Percentiles rank a stretch among this genome's conserved stretches.
These are phyloP conservation scores for Penicillium salamii DNA, from an alignment of 495 filamentous ascomycete genomes.

Conservation along the genomic window DNA sequence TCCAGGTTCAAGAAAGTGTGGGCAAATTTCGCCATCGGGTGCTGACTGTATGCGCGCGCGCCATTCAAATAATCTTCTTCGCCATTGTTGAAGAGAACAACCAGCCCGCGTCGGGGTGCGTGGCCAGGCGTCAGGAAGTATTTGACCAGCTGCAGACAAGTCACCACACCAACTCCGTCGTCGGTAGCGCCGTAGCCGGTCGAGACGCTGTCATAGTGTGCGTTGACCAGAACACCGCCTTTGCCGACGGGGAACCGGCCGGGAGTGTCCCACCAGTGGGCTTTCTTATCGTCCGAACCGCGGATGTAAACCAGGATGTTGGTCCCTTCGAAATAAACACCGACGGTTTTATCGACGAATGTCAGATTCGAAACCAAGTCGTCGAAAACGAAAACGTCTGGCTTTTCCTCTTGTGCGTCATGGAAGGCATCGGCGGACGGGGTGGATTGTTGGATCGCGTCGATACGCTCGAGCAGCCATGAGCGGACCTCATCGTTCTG, in stretches of 20 bases:
- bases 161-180: slow-evolving; percentile 85
- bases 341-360: slow-evolving; percentile 34
- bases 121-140: slow-evolving; percentile 80
- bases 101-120: slow-evolving; percentile 73
- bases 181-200: slow-evolving; percentile 92
- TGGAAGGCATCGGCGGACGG: slow-evolving; percentile 16
- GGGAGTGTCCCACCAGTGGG: slow-evolving; percentile 59
- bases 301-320: slow-evolving; percentile 92
- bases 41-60: slow-evolving; percentile 78
- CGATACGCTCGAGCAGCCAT: slow-evolving; percentile 71
- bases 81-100: slow-evolving; percentile 89
- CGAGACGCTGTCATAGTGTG: slow-evolving; percentile 93
- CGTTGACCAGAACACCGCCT: slow-evolving; percentile 86
- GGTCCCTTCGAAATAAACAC: slow-evolving; percentile 81
- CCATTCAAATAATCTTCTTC: slow-evolving; percentile 95
- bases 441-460: slow-evolving; percentile 62
- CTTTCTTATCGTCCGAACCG: slow-evolving; percentile 67
- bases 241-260: slow-evolving; percentile 50
- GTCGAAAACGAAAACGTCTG: slow-evolving; percentile 66
- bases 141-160: slow-evolving; percentile 79
- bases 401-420: slow-evolving; percentile 22
- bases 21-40: slow-evolving; percentile 71
- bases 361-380: slow-evolving; percentile 82
- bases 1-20: slow-evolving; percentile 93
- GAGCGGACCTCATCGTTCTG: slow-evolving; percentile 76